phyloP scores from a whole-genome alignment of 1,284 basidiomycete genomes.

The Apiotrichum montevideense region DNA sequence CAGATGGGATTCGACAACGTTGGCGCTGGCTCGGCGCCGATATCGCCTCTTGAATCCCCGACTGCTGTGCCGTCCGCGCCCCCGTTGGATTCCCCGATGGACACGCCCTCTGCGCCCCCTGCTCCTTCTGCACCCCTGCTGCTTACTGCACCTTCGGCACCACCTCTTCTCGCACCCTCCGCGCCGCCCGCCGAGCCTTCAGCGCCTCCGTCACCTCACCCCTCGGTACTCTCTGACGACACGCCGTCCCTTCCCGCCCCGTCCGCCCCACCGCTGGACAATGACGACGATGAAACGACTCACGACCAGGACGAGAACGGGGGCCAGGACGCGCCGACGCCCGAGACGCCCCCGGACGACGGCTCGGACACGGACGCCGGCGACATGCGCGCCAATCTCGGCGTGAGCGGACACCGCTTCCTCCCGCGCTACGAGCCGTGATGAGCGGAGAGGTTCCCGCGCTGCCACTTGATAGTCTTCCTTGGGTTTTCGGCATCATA shows the following conservation, averaged over 20 bases:
- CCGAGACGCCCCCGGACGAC: neutral
- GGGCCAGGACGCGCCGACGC: neutral
- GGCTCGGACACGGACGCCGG: neutral
- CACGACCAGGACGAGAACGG: neutral
- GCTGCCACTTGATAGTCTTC: neutral
- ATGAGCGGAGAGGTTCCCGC: neutral
- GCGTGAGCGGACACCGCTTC: constrained; percentile 10
- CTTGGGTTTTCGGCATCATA: neutral
- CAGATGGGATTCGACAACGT: neutral
- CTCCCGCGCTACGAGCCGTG: constrained; percentile 14
- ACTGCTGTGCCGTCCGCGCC: neutral
- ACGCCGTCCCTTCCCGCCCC: constrained; percentile 4
- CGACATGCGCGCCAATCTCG: constrained; percentile 9
- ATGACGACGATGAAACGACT: neutral
- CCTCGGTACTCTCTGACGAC: neutral
- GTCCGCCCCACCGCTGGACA: constrained; percentile 16
- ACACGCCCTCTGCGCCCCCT: constrained; percentile 9
- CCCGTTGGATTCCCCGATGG: neutral
- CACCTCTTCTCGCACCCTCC: constrained; percentile 6
- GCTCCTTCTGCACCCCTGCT: constrained; percentile 15
- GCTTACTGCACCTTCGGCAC: neutral
- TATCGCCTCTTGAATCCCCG: constrained; percentile 16
- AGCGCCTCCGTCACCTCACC: neutral
- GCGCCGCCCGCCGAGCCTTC: constrained; percentile 23
- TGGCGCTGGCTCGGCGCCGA: neutral